Base-by-base conservation (phyloP, 352 stramenopile species). In the Globisporangium spinosum region DNA sequence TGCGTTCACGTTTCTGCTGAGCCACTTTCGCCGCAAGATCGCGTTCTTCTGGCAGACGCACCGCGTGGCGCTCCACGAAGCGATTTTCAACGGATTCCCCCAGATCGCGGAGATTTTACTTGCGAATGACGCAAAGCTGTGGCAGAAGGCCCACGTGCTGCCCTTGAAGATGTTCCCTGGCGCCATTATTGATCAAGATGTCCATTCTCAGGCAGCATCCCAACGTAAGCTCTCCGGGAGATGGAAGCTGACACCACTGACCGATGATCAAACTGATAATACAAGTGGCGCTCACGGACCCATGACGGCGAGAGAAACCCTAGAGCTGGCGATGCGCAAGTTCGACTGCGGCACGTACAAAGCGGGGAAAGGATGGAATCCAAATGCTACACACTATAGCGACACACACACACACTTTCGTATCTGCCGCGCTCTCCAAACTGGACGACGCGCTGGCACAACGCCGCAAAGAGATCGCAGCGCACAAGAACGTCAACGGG, bases 1-100 rank as follows among this genome's bases (percentile, higher is more conserved):
- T 15, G 80, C 81, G 8, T 76, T 89, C 64, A 62, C 79, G 20
- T 89, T 93, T 58, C 70, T 93, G 34, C 59, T 93, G 38, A 73
- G 72, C 1, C 79, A 91, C 49, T 89, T 76, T 56, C 65, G 68
- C 7, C 73, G 82, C 0, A 80, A 83, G 62, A 70, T 89, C 1
- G 63, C 62, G 1, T 67, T 83, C 15, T 85, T 82, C 25, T 70
- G 78, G 0, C 83, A 85, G 47, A 92, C 84, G 0, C 82, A 89
- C 22, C 84, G 86, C n/a, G 83, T 92, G 20, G 60, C 86, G 20
- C 70, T 94, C 27, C 83, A 93, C 40, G 86, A 94, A 65, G 86
- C 84, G 13, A 62, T 91, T 12, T 74, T 89, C 58, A 94, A 92
- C 58, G 84, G 83, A 2, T 79, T 88, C 57, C 68, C 79, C 1